Evolutionary conservation across 1,284 basidiomycete species (phyloP).

Genomic region (Boletellus deceptivus): DNA sequence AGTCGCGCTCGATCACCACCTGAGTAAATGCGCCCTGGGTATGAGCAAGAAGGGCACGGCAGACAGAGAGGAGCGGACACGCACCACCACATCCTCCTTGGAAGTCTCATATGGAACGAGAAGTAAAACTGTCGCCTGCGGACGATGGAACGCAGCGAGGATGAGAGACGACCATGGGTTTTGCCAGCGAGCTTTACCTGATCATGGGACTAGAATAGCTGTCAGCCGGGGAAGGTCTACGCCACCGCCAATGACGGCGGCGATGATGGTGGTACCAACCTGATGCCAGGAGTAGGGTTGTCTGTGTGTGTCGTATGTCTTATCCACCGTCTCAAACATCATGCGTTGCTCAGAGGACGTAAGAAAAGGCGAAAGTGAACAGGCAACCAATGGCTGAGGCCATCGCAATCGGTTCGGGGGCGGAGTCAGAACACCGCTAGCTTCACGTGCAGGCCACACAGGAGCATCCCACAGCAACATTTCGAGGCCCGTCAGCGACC

Average conservation of each 20-base stretch:
- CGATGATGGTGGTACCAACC: constrained; percentile 34
- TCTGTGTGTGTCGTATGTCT: constrained; percentile 35
- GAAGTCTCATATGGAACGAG: constrained; percentile 67
- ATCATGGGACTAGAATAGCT: constrained; percentile 54
- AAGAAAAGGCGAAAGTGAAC: constrained; percentile 6
- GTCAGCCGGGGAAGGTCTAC: constrained; percentile 21
- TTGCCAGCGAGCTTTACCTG: constrained; percentile 44
- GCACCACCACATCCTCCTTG: constrained; percentile 67
- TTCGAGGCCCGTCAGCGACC: background rate
- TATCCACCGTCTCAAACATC: constrained; percentile 23
- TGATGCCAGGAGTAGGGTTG: constrained; percentile 64
- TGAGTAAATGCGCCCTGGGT: constrained; percentile 27
- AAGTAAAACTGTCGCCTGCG: constrained; percentile 73
- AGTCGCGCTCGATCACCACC: constrained; percentile 69
- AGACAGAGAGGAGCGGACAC: constrained; percentile 25
- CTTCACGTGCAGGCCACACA: constrained; percentile 30
- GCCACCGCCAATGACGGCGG: constrained; percentile 13
- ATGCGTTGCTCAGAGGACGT: constrained; percentile 13
- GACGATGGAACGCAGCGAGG: constrained; percentile 20
- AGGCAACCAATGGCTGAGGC: constrained; percentile 9
- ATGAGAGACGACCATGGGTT: constrained; percentile 9
- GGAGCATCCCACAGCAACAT: background rate
- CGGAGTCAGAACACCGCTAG: constrained; percentile 34
- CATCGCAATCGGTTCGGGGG: constrained; percentile 26
- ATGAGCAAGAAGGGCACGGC: constrained; percentile 4